These are phyloP conservation scores for Psilocybe cubensis DNA, from an alignment of 768 basidiomycete genomes.

Conservation along the genomic window DNA sequence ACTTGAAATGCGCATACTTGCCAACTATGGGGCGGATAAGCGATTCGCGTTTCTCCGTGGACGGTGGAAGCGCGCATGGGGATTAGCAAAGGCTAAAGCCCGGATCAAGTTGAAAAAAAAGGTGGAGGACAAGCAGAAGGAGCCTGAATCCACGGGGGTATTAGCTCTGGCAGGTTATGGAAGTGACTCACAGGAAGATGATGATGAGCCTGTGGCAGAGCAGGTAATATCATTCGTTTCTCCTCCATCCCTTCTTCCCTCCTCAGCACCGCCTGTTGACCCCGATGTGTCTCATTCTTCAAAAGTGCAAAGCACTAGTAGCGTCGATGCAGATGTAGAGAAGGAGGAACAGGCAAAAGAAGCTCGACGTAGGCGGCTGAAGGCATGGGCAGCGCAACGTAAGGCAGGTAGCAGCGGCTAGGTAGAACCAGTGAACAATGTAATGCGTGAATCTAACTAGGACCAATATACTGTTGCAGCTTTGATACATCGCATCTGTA, in stretches of 20 bases:
- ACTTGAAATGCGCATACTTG: constrained; percentile 86
- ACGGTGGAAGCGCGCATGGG: constrained; percentile 73
- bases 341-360: constrained; percentile 37
- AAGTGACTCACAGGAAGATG: constrained; percentile 38
- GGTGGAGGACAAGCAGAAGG: constrained; percentile 13
- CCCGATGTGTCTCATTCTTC: background rate
- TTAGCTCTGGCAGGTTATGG: constrained; percentile 68
- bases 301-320: background rate
- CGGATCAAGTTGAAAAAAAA: constrained; percentile 33
- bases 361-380: constrained; percentile 57
- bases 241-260: background rate
- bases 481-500: no score
- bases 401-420: constrained; percentile 22
- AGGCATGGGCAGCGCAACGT: constrained; percentile 60
- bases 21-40: constrained; percentile 79
- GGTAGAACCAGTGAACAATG: background rate
- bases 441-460: no score
- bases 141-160: constrained; percentile 24
- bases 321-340: background rate
- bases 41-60: constrained; percentile 85
- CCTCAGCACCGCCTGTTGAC: background rate
- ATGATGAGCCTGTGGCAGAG: constrained; percentile 20
- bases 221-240: constrained; percentile 12
- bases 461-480: no score
- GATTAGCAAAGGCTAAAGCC: constrained; percentile 49